Evolutionary conservation across 2,329 filamentous ascomycete species (phyloP), one percentile per base, ranked within the genome.

Genomic region (Monosporascus sp.): DNA sequence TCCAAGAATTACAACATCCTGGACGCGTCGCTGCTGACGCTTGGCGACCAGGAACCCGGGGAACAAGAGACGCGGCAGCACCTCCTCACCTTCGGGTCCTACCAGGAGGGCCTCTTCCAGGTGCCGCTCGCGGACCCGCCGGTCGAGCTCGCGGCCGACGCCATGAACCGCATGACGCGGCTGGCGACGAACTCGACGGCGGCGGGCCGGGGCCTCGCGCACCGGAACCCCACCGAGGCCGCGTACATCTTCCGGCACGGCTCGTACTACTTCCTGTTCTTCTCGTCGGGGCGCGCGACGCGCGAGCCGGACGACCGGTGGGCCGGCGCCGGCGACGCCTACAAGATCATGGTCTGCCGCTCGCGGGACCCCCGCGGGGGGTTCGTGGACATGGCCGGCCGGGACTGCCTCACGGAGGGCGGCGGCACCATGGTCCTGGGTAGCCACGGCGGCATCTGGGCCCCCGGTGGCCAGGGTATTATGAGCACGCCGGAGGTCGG

Each of bases 101-200:
- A 64, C 54, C 62, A 64, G 50, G 53, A 59, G 31, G 60, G 62
- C 11, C 41, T 64, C 37, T 64, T 57, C 56, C 59, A 63, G 53
- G 51, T 64, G 8, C 62, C 59, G 20, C 54, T 63, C 17, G 56
- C 53, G 11, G 51, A 59, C 18, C 58, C 60, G 37, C 57, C 60
- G 11, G 44, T 52, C 24, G 48, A 51, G 51, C 48, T 59, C 22
- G 55, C 54, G 2, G 51, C 48, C 6, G 58, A 52, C 28, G 54
- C 57, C 2, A 58, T 56, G 40, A 37, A 49, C 3, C 46, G 51
- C 2, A 50, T 57, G 44, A 57, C 50, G 41, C 56, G 61, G 28
- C 55, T 62, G 18, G 59, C 60, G 14, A 56, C 57, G 45, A 64
- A 63, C 56, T 24, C 53, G 48, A 63, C 61, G 1, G 55, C 51